Evolutionary conservation across 2,329 filamentous ascomycete species (phyloP), one percentile per base, ranked within the genome.

Genomic region (Phyllosticta citrichinensis): DNA sequence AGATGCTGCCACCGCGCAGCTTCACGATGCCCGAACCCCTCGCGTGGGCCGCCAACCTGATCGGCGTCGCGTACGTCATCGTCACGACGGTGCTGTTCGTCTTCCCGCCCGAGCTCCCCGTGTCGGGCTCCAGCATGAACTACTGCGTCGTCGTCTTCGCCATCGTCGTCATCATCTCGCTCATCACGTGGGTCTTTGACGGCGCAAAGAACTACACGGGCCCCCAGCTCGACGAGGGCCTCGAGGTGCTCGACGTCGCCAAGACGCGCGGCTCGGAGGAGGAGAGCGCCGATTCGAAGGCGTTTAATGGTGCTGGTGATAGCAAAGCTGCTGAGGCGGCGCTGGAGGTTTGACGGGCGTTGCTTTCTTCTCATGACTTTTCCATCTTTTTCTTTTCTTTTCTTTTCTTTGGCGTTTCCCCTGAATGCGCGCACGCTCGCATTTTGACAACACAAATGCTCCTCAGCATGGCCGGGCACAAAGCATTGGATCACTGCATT

Each of bases 31-130:
- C 82, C 0, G 76, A 72, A 24, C 69, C 72, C 30, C 61, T 86
- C 35, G 85, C 80, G 20, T 88, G 85, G 85, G 72, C 79, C 24
- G 77, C 81, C 24, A 88, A 88, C 63, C 24, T 75, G 9, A 56
- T 82, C 27, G 86, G 87, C 5, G 78, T 91, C 55, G 75, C 76
- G 0, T 91, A 87, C 73, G 82, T 86, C 1, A 74, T 83, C 12
- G 70, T 91, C n/a, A 91, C 87, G 0, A 90, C 87, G 0, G 83
- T 90, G 0, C 78, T 91, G 0, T 91, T 91, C 73, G 79, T 90
- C 20, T 89, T 91, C 73, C 88, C 88, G 2, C 87, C 88, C 0
- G 80, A 79, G 8, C 68, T 85, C 3, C 86, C 86, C 0, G 85
- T 87, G 1, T 84, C 83, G 0, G 78, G 80, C 0, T 82, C 75